Conservation (phyloP, 176 grass and related monocot species). For the Stipa capillata region DNA sequence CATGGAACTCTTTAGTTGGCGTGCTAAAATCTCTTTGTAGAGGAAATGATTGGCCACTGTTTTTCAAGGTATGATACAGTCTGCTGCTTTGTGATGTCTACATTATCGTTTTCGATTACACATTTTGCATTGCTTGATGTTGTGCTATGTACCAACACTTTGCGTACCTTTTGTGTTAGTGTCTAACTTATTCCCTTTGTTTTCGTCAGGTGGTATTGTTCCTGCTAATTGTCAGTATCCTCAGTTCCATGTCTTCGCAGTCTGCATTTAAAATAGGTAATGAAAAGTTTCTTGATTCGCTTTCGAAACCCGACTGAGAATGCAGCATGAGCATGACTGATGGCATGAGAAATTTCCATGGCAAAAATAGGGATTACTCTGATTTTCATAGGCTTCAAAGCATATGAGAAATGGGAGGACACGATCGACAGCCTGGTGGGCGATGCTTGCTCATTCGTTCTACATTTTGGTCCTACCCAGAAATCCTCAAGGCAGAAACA, state of each 20-base stretch:
- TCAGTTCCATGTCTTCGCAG: slow-evolving; percentile 58
- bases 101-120: not conserved
- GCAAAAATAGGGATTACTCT: slow-evolving; percentile 49
- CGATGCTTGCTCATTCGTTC: slow-evolving; percentile 28
- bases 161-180: not conserved
- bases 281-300: not conserved
- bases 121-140: not conserved
- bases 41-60: slow-evolving; percentile 84
- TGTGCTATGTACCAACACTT: not conserved
- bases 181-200: not conserved
- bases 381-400: slow-evolving; percentile 65
- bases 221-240: slow-evolving; percentile 62
- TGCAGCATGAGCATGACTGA: not conserved
- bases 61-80: slow-evolving; percentile 48
- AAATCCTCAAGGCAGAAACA: slow-evolving; percentile 44
- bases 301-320: not conserved
- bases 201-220: slow-evolving; percentile 51
- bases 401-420: slow-evolving; percentile 91
- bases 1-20: slow-evolving; percentile 74
- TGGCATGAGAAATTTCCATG: slow-evolving; percentile 18
- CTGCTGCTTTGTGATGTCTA: slow-evolving; percentile 17
- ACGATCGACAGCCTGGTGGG: slow-evolving; percentile 49
- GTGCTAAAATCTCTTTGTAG: slow-evolving; percentile 81
- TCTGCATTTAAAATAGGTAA: slow-evolving; percentile 82
- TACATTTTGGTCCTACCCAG: slow-evolving; percentile 32